Evolutionary conservation across 2,329 filamentous ascomycete genomes (phyloP).

Genomic region (Talaromyces sp.): DNA sequence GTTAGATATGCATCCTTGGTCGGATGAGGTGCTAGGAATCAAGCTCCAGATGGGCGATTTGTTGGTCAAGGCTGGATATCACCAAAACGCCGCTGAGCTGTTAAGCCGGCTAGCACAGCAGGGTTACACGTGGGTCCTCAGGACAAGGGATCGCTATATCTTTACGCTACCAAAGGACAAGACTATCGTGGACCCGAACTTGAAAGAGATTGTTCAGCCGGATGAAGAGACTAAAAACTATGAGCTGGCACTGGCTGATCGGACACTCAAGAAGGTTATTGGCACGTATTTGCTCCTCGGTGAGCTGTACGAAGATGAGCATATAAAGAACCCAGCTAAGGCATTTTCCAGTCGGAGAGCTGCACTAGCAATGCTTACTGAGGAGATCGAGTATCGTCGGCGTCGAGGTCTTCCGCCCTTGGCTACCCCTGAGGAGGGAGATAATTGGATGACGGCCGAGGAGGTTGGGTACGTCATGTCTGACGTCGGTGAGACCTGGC

Average conservation of each 20-base stretch:
- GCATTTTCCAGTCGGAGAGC: constrained; percentile 74
- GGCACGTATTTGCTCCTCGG: constrained; percentile 79
- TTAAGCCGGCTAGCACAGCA: constrained; percentile 72
- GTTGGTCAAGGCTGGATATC: constrained; percentile 71
- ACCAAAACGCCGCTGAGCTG: constrained; percentile 67
- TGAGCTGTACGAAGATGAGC: constrained; percentile 72
- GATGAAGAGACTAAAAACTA: constrained; percentile 4
- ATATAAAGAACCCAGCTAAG: constrained; percentile 67
- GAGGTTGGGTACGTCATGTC: constrained; percentile 35
- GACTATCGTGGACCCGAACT: constrained; percentile 18
- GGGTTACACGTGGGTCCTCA: constrained; percentile 48
- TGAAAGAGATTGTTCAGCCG: constrained; percentile 10
- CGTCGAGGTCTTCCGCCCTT: constrained; percentile 66
- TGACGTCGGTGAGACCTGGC: constrained; percentile 74
- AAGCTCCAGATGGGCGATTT: constrained; percentile 76
- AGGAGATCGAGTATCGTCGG: constrained; percentile 67
- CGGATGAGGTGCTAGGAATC: constrained; percentile 85
- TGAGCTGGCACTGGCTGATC: constrained; percentile 39
- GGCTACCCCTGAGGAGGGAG: constrained; percentile 41
- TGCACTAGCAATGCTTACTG: constrained; percentile 74
- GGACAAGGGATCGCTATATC: constrained; percentile 21
- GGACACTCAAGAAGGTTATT: constrained; percentile 69
- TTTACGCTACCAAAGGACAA: constrained; percentile 22
- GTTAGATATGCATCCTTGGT: constrained; percentile 78
- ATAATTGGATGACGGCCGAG: constrained; percentile 37